Conservation (phyloP, 2,329 filamentous ascomycete species). For the Claviceps pusilla region DNA sequence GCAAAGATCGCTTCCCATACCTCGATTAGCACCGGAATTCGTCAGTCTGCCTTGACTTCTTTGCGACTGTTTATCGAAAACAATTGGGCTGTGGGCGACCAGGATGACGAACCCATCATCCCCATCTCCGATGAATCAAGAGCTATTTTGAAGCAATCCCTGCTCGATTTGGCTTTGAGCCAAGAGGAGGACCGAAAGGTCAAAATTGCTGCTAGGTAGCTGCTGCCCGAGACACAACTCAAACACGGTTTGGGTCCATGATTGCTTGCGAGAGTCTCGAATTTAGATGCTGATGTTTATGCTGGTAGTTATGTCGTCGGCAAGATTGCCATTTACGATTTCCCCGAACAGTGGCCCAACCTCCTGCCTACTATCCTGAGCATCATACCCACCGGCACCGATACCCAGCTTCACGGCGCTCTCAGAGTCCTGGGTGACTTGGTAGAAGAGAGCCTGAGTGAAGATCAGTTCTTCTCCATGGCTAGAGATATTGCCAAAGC, state of each 20-base stretch:
- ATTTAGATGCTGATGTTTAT: not conserved
- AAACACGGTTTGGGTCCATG: not conserved
- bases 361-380: constrained; percentile 68
- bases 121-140: constrained; percentile 62
- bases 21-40: constrained; percentile 56
- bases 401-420: constrained; percentile 74
- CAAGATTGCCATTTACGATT: constrained; percentile 88
- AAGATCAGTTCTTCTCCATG: constrained; percentile 87
- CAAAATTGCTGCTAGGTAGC: constrained; percentile 70
- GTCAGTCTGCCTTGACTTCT: constrained; percentile 67
- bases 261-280: not conserved
- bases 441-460: constrained; percentile 83
- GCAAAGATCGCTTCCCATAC: constrained; percentile 66
- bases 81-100: constrained; percentile 67
- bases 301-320: constrained; percentile 53
- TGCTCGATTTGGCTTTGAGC: constrained; percentile 66
- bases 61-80: constrained; percentile 72
- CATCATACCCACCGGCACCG: constrained; percentile 59
- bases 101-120: constrained; percentile 47
- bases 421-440: constrained; percentile 78
- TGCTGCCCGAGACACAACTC: not conserved
- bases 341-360: constrained; percentile 87
- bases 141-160: constrained; percentile 51
- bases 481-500: constrained; percentile 73
- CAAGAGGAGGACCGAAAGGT: constrained; percentile 68